Evolutionary conservation across 768 basidiomycete genomes (phyloP).

Genomic region (Suillus decipiens): DNA sequence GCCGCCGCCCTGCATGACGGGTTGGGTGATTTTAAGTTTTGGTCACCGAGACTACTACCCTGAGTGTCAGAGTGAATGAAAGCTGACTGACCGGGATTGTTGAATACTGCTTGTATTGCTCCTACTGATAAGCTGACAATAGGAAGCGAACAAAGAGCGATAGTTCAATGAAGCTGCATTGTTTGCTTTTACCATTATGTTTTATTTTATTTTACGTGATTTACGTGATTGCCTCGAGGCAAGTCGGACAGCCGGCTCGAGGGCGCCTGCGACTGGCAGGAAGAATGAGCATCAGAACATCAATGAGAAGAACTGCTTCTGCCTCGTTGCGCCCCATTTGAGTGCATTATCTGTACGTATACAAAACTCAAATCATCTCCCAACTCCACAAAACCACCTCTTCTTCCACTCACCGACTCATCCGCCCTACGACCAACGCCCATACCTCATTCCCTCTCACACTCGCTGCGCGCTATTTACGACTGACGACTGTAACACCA

Average conservation of each 20-base stretch:
- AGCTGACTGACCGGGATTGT: not conserved
- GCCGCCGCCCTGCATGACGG: conserved; percentile 7
- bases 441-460: not conserved
- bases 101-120: not conserved
- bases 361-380: conserved; percentile 17
- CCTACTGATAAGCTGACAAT: conserved; percentile 4
- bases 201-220: conserved; percentile 18
- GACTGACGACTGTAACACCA: conserved; percentile 35
- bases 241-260: conserved; percentile 3
- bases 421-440: conserved; percentile 21
- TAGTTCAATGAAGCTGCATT: conserved; percentile 7
- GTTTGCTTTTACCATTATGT: conserved; percentile 12
- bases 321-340: conserved; percentile 17
- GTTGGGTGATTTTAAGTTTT: conserved; percentile 16
- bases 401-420: conserved; percentile 12
- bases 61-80: not conserved
- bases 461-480: conserved; percentile 23
- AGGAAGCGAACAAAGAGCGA: not conserved
- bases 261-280: not conserved
- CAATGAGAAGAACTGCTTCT: conserved; percentile 8
- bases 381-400: conserved; percentile 9
- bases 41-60: conserved; percentile 8
- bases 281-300: conserved; percentile 10
- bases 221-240: conserved; percentile 32
- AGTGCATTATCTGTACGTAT: conserved; percentile 31